A percentile compares a stretch with the other conserved stretches of the same genome.
phyloP scores from a whole-genome alignment of 768 basidiomycete species.

The Xerocomellus chrysenteron region DNA sequence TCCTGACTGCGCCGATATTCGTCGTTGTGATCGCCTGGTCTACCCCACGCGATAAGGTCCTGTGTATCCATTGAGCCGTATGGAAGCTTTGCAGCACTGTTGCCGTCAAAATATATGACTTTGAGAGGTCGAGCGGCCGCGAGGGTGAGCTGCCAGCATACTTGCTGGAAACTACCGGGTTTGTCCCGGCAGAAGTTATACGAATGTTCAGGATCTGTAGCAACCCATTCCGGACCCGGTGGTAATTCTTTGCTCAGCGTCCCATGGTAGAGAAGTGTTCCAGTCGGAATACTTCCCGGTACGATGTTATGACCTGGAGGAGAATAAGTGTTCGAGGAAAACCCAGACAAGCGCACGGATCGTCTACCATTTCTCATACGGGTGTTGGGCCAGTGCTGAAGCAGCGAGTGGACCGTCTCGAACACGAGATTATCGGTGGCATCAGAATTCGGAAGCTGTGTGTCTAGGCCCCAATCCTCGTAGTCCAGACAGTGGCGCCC shows the following conservation, averaged over 20 bases:
- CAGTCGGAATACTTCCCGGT: conserved; percentile 34
- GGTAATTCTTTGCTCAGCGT: conserved; percentile 22
- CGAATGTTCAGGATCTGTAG: conserved; percentile 37
- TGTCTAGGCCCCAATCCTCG: conserved; percentile 24
- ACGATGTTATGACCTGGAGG: conserved; percentile 25
- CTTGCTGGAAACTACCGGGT: not conserved
- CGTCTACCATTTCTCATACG: conserved; percentile 44
- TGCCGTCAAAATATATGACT: conserved; percentile 54
- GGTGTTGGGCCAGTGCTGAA: conserved; percentile 48
- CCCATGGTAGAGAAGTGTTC: conserved; percentile 39
- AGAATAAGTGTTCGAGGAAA: conserved; percentile 8
- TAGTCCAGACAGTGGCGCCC: not conserved
- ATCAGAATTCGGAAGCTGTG: conserved; percentile 19
- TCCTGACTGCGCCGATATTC: conserved; percentile 39
- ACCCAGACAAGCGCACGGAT: conserved; percentile 3
- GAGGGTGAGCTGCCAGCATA: conserved; percentile 20
- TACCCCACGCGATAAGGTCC: conserved; percentile 47
- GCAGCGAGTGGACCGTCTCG: conserved; percentile 26
- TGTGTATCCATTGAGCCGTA: conserved; percentile 46
- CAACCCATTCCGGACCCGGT: conserved; percentile 31
- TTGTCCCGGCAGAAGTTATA: conserved; percentile 36
- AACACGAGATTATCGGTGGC: conserved; percentile 27
- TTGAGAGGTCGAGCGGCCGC: conserved; percentile 35
- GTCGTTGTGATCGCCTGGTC: conserved; percentile 12
- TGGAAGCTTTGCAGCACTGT: conserved; percentile 43